Base-by-base conservation (phyloP, 2,329 filamentous ascomycete genomes). In the Botrytis byssoidea region DNA sequence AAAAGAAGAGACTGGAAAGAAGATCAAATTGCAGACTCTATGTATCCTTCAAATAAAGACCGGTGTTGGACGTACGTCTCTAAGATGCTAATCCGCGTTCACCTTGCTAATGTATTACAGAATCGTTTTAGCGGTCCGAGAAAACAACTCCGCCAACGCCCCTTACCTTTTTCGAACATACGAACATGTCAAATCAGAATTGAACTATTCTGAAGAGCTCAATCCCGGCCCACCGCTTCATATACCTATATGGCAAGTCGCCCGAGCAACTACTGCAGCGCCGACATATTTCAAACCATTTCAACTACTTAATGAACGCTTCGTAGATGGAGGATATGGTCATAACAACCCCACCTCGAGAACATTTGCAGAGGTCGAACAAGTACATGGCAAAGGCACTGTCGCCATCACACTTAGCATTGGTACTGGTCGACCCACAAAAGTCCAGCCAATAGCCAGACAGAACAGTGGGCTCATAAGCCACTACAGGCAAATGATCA, bases 211-310 rank as follows among this genome's bases (percentile, higher is more conserved):
- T 18, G 32, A 57, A 40, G 46, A 57, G 12, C 65, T 68, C 16
- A 42, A 68, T 16, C 46, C 48, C 16, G 65, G 35, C 14, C 48
- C 9, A 25, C 35, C 25, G 3, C 35, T 18, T 9, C 6, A 20
- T 32, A 29, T 32, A 7, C 22, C 22, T n/a, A 73, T 73, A 57
- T 73, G 71, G 64, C 7, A 73, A 18, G 48, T 70, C 20, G 65
- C 65, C 22, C 63, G 71, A 42, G 65, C 85, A 1, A 84, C 83
- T 0, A 83, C 84, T 2, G 84, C 85, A 2, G 83, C 83, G 0
- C 77, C 83, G 0, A 76, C 77, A 0, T 84, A 81, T 72, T 85
- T 85, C 77, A 81, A 82, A 18, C 78, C 82, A 0, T 82, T 86
- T 55, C 59, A 74, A 0, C 81, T 87, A 44, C 81, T 80, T 1